Base-by-base conservation (phyloP, 371 early-diverging fungal species). In the Mucor saturninus region DNA sequence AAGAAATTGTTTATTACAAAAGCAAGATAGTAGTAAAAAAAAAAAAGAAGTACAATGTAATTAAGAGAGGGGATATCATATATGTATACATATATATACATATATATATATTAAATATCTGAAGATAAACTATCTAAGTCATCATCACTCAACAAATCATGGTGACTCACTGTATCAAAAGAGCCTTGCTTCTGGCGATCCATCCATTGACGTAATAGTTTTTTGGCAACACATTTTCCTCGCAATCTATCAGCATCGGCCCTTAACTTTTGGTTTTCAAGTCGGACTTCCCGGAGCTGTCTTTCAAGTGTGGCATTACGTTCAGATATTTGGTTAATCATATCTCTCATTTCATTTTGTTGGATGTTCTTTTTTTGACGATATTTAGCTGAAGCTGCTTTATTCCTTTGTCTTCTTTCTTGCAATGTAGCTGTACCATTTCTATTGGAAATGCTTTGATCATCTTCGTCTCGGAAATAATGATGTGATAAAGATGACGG, bases 301-400 rank as follows among this genome's bases (percentile, higher is more conserved):
- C 84, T 64, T 26, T 70, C 62, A 4, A 87, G 56, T 1, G 81
- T 59, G 28, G 75, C 73, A 64, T 83, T 83, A 51, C 83, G 75
- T 29, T 83, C 81, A 21, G 79, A 74, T 13, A 86, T 64, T 5
- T 58, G 57, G 1, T 61, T 52, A 54, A 87, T 87, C 69, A 75
- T 79, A 3, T 65, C 59, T 28, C 76, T 57, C 87, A 87, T 87
- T 63, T 86, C 85, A 14, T 77, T 73, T 30, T 84, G 79, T 50
- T 84, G 83, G 53, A 72, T 69, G 35, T 87, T 86, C 64, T 87
- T 87, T 62, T 85, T 87, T 59, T 80, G 82, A 6, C 87, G 73
- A 57, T 87, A 87, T 58, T 83, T 87, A 7, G 87, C 87, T 0
- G 86, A 86, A 1, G 87, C 86, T 0, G 80, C 81, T 57, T 86